Conservation (phyloP, 257 asterid genomes). For the Craterostigma plantagineum region DNA sequence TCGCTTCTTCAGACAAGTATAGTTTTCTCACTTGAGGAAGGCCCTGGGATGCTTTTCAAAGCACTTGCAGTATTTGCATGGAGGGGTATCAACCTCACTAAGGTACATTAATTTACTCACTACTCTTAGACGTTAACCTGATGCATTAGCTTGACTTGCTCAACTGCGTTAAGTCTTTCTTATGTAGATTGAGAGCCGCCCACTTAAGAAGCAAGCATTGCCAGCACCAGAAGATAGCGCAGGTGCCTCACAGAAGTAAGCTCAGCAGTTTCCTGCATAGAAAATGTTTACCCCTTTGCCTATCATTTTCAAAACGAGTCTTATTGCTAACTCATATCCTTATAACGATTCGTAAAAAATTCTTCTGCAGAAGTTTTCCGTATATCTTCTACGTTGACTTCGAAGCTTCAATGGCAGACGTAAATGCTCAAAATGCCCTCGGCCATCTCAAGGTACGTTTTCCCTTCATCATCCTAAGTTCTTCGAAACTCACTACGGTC, state of each 20-base stretch:
- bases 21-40: constrained; percentile 98
- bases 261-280: constrained; percentile 9
- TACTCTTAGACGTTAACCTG: not conserved
- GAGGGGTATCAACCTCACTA: constrained; percentile 88
- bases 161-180: constrained; percentile 4
- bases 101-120: constrained; percentile 21
- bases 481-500: too few relatives aligned
- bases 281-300: too few relatives aligned
- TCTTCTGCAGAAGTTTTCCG: constrained; percentile 49
- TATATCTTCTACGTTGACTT: constrained; percentile 96
- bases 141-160: not conserved
- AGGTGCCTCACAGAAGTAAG: constrained; percentile 57
- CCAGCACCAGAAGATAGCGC: constrained; percentile 35
- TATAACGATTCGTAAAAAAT: too few relatives aligned
- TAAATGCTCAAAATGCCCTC: constrained; percentile 95
- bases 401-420: constrained; percentile 99
- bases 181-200: constrained; percentile 91
- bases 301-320: too few relatives aligned
- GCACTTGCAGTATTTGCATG: constrained; percentile 95
- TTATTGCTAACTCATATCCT: too few relatives aligned
- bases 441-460: constrained; percentile 65
- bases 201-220: constrained; percentile 72
- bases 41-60: constrained; percentile 97
- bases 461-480: not conserved
- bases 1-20: constrained; percentile 60